Evolutionary conservation across 2,329 filamentous ascomycete species (phyloP), one percentile per base, ranked within the genome.

Genomic region (Xylaria sp.): DNA sequence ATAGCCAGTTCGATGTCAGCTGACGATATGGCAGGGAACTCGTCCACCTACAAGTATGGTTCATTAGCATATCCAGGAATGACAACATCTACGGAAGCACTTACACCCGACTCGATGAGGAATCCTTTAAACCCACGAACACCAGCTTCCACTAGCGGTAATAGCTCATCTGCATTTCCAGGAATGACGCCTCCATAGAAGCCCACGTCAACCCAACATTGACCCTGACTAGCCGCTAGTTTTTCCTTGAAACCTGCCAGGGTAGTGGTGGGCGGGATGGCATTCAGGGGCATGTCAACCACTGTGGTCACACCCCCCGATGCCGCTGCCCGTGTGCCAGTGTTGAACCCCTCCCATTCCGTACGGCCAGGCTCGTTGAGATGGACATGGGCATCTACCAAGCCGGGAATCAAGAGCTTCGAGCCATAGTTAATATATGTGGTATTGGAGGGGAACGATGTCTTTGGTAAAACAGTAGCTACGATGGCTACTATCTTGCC

Each of bases 121-220:
- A 99, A 99, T 0, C 95, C 95, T 82, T 99, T 99, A 86, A 99
- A 98, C 13, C 96, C 96, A 72, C 94, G 87, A 12, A 98, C 95
- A 63, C 96, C 96, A 48, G 90, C 92, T 65, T 93, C 87, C 0
- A 98, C 92, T 3, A 99, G 85, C 0, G 90, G 91, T 74, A 93
- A 89, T 64, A 99, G 83, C 76, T 98, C 90, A 12, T 87, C 81
- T 2, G 90, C 88, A 78, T 99, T 99, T 1, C 95, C 96, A 3
- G 96, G 96, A 57, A 99, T 90, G 47, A 98, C 90, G 37, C 96
- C 96, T 29, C 96, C 96, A 78, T 98, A 98, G 81, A 99, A 98
- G 35, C 94, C 96, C n/a, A 98, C 94, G 76, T 98, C 96, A 29
- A 98, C 93, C 95, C 95, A 99, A 82, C 95, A 97, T 82, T 98